Percentiles rank a stretch among this genome's conserved stretches.
These are phyloP conservation scores for Dothideomycetidae sp. DNA, from an alignment of 2,329 filamentous ascomycete genomes.

Conservation along the genomic window DNA sequence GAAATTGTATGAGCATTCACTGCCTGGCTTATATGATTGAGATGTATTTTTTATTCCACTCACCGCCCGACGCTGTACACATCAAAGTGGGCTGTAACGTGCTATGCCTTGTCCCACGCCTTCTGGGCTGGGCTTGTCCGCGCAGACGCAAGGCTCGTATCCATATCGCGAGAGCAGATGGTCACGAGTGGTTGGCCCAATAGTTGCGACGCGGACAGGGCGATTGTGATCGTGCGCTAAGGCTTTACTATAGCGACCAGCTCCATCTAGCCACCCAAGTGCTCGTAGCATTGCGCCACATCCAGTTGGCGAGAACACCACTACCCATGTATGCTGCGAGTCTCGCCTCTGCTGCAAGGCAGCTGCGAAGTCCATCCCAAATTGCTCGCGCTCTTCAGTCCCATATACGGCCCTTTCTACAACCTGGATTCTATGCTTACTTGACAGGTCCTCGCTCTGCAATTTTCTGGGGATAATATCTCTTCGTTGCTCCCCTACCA, in stretches of 20 bases:
- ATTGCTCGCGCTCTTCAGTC: conserved; percentile 68
- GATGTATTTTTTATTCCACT: too few relatives aligned
- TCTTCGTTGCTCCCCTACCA: conserved; percentile 76
- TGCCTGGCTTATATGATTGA: too few relatives aligned
- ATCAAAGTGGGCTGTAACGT: too few relatives aligned
- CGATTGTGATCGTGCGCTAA: conserved; percentile 14
- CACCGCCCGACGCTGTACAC: too few relatives aligned
- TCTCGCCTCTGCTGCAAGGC: conserved; percentile 13
- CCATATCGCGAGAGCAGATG: conserved; percentile 52
- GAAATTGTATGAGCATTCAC: too few relatives aligned
- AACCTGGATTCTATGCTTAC: conserved; percentile 45
- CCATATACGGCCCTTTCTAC: conserved; percentile 76
- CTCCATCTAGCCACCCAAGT: conserved; percentile 32
- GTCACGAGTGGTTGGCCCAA: conserved; percentile 81
- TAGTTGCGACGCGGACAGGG: conserved; percentile 59
- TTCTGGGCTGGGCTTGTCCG: conserved; percentile 66
- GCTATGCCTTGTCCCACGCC: conserved; percentile 58
- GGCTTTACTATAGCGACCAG: conserved; percentile 22
- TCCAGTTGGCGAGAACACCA: conserved; percentile 53
- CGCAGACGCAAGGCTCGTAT: conserved; percentile 64
- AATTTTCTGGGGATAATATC: conserved; percentile 81
- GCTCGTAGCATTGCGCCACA: conserved; percentile 46
- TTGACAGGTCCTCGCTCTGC: conserved; percentile 41
- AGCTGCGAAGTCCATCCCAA: conserved; percentile 49
- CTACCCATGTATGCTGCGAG: conserved; percentile 48